These are phyloP conservation scores for Trifolium pratense DNA, from an alignment of 306 rosid genomes.

Conservation along the genomic window DNA sequence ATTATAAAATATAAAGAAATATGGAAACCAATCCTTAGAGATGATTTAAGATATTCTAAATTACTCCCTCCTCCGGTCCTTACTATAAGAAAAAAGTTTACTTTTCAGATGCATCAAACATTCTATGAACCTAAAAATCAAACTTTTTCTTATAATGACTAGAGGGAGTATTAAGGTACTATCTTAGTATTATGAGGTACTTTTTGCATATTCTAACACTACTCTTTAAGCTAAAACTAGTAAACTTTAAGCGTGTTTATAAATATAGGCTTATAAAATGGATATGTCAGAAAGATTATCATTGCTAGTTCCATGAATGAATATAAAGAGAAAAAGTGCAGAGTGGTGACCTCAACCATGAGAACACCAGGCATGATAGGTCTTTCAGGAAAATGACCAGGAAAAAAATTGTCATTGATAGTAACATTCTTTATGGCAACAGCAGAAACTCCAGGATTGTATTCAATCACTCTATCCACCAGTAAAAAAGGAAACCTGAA, in stretches of 20 bases:
- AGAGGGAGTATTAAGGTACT: too few relatives aligned
- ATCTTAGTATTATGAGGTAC: neutral
- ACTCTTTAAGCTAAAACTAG: neutral
- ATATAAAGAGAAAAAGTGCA: neutral
- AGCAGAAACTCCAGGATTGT: conserved; percentile 60
- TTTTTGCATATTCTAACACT: neutral
- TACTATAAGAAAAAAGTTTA: too few relatives aligned
- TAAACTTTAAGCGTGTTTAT: too few relatives aligned
- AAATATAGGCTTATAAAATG: neutral
- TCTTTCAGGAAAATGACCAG: conserved; percentile 93
- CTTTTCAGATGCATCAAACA: too few relatives aligned
- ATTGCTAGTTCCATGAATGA: neutral
- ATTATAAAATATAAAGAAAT: too few relatives aligned
- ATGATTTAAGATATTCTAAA: neutral
- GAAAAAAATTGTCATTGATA: conserved; percentile 85
- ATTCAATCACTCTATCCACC: conserved; percentile 82
- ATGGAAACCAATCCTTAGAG: neutral
- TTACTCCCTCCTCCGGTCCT: too few relatives aligned
- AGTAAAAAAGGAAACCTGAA: conserved; percentile 90
- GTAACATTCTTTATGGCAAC: conserved; percentile 69
- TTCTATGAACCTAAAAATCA: too few relatives aligned
- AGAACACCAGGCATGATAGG: conserved; percentile 99
- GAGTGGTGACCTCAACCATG: conserved; percentile 73
- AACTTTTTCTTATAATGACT: too few relatives aligned
- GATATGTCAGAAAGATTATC: neutral